Percentiles rank a stretch among this genome's conserved stretches.
Conservation (phyloP, 2,329 filamentous ascomycete genomes). For the Cladophialophora bantiana region DNA sequence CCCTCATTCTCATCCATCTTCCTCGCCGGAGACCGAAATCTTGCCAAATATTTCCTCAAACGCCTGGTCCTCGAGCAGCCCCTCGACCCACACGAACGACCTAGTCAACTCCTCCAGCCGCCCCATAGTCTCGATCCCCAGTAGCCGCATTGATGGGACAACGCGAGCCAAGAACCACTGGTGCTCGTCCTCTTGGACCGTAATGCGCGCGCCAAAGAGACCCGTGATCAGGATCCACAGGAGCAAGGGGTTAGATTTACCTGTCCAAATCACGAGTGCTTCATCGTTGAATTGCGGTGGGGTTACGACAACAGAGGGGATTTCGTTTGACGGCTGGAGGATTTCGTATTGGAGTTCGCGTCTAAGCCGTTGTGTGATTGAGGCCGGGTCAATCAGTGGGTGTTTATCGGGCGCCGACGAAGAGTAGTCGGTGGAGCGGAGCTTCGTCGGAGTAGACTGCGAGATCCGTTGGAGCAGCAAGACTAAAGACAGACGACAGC, state of each 20-base stretch:
- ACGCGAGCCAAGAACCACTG: slow-evolving; percentile 21
- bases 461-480: slow-evolving; percentile 19
- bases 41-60: neutral
- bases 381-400: neutral
- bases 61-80: slow-evolving; percentile 20
- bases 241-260: slow-evolving; percentile 20
- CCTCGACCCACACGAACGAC: slow-evolving; percentile 24
- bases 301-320: neutral
- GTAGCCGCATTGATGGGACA: slow-evolving; percentile 7
- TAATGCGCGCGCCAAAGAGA: slow-evolving; percentile 7
- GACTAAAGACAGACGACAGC: slow-evolving; percentile 22
- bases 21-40: neutral
- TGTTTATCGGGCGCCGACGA: neutral
- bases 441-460: neutral
- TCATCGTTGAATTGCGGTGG: neutral
- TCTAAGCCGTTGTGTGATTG: slow-evolving; percentile 16
- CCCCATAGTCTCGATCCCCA: slow-evolving; percentile 12
- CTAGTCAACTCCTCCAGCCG: slow-evolving; percentile 11
- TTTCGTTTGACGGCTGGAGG: slow-evolving; percentile 22
- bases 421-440: slow-evolving; percentile 1
- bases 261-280: slow-evolving; percentile 19
- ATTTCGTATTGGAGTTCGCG: slow-evolving; percentile 29
- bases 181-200: slow-evolving; percentile 10
- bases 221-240: slow-evolving; percentile 29
- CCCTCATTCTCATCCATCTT: slow-evolving; percentile 1